Conservation (phyloP, 2,329 filamentous ascomycete species). For the Hawksworthiomyces lignivorus region DNA sequence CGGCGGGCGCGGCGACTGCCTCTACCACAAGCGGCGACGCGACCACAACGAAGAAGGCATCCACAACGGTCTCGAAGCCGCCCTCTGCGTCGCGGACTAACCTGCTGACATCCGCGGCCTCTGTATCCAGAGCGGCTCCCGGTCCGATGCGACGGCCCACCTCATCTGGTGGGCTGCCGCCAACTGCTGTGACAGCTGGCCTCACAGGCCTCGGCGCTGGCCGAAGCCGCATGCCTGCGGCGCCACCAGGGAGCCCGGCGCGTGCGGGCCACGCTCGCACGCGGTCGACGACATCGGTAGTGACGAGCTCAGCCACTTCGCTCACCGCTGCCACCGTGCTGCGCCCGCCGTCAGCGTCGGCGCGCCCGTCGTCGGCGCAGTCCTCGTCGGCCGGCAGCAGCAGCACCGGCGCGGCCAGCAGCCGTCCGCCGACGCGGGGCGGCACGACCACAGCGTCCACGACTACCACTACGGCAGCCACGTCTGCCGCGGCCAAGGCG, state of each 20-base stretch:
- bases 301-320: conserved; percentile 30
- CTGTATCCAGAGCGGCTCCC: no score
- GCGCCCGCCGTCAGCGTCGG: conserved; percentile 30
- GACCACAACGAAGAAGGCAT: neutral
- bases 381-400: conserved; percentile 18
- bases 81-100: no score
- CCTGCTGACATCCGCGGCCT: no score
- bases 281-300: conserved; percentile 23
- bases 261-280: conserved; percentile 27
- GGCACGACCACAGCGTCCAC: conserved; percentile 13
- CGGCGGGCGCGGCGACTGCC: neutral
- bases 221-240: conserved; percentile 43
- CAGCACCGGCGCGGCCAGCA: conserved; percentile 8
- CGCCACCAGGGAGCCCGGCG: conserved; percentile 16
- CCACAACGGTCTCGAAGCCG: no score
- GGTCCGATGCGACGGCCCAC: no score
- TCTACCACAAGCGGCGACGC: neutral
- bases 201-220: conserved; percentile 29
- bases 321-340: conserved; percentile 31
- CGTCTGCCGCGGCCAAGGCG: no score
- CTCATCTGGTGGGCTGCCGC: no score
- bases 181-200: no score
- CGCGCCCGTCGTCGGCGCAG: no score
- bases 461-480: neutral
- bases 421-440: conserved; percentile 7